These are phyloP conservation scores for Mucor indicus DNA, from an alignment of 371 early-diverging fungal species.

Conservation along the genomic window DNA sequence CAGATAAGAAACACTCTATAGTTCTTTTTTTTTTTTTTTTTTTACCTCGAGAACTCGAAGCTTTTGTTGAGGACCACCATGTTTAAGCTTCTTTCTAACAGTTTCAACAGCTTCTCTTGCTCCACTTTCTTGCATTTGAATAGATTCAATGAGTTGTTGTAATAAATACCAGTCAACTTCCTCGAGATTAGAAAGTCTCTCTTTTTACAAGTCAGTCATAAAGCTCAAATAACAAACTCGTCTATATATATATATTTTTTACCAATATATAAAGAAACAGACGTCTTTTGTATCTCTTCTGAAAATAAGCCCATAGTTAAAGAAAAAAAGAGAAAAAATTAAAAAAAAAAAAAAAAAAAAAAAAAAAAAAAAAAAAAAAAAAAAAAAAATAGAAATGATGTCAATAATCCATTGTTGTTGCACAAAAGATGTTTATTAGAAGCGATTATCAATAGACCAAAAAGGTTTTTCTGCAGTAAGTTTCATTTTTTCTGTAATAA, in stretches of 20 bases:
- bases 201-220: slow-evolving; percentile 14
- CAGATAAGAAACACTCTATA: no score
- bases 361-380: no score
- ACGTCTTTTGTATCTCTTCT: slow-evolving; percentile 46
- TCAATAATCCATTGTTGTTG: no score
- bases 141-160: slow-evolving; percentile 46
- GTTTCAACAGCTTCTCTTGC: slow-evolving; percentile 47
- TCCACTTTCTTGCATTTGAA: slow-evolving; percentile 46
- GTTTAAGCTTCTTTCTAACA: slow-evolving; percentile 44
- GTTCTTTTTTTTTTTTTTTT: no score
- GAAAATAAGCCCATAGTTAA: slow-evolving; percentile 47
- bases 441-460: slow-evolving; percentile 16
- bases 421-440: no score
- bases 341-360: slow-evolving; percentile 4
- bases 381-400: no score
- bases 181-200: slow-evolving; percentile 47
- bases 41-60: slow-evolving; percentile 37
- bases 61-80: slow-evolving; percentile 44
- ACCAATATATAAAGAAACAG: slow-evolving; percentile 50
- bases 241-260: no score
- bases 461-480: slow-evolving; percentile 25
- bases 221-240: no score
- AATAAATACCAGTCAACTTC: slow-evolving; percentile 50
- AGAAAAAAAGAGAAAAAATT: background rate
- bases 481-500: slow-evolving; percentile 13